Evolutionary conservation across 306 rosid genomes (phyloP).

Genomic region (Pterocarpus macrocarpus): DNA sequence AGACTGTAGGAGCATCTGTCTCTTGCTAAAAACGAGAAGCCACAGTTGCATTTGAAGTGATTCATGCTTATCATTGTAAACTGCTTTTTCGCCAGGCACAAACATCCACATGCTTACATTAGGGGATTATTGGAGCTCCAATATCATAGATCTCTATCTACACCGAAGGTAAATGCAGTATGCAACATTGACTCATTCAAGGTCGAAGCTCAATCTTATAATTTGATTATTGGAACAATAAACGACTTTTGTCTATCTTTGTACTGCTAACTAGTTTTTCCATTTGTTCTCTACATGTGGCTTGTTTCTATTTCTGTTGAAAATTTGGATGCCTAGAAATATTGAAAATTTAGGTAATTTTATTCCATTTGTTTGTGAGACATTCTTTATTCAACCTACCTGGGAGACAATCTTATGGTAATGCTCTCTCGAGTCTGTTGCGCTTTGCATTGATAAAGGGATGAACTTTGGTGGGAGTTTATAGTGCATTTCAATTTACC

Average conservation of each 20-base stretch:
- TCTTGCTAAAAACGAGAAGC: background rate
- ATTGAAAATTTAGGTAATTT: conserved; percentile 30
- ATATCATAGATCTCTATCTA: conserved; percentile 88
- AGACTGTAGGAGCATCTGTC: background rate
- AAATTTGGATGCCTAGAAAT: conserved; percentile 15
- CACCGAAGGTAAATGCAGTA: conserved; percentile 74
- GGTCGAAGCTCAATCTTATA: conserved; percentile 17
- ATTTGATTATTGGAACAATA: conserved; percentile 31
- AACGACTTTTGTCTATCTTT: background rate
- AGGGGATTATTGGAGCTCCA: conserved; percentile 93
- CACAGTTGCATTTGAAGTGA: background rate
- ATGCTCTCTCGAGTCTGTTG: conserved; percentile 25
- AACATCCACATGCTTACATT: conserved; percentile 83
- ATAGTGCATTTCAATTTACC: conserved; percentile 11
- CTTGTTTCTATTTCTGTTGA: conserved; percentile 41
- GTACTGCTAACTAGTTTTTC: background rate
- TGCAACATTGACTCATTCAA: conserved; percentile 15
- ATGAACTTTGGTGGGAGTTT: conserved; percentile 3
- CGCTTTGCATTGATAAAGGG: conserved; percentile 10
- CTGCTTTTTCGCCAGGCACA: conserved; percentile 69
- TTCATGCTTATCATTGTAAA: conserved; percentile 30
- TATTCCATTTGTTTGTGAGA: background rate
- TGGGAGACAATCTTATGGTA: conserved; percentile 12
- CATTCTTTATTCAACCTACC: conserved; percentile 9
- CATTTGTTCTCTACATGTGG: background rate